Conservation (phyloP, 257 asterid species). For the Solanum chiquidenum region DNA sequence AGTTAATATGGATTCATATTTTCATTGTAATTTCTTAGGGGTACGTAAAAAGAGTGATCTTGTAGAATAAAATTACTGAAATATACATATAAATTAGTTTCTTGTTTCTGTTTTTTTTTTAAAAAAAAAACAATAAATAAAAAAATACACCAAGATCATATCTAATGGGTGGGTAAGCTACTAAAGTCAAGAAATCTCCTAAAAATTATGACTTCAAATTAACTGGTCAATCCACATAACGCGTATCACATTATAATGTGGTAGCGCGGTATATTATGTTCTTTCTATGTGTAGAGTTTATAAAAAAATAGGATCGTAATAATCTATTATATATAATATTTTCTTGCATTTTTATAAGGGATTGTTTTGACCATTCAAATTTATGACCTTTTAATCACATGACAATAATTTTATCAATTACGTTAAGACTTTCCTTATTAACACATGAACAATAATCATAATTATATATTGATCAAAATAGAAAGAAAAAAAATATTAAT, state of each 20-base stretch:
- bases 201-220: neutral
- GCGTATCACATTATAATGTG: neutral
- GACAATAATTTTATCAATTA: neutral
- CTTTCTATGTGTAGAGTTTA: accelerated
- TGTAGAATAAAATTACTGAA: neutral
- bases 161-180: conserved; percentile 1
- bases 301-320: accelerated
- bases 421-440: accelerated
- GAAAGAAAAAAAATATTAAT: neutral
- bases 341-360: too few species aligned
- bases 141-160: neutral
- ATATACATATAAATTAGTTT: neutral
- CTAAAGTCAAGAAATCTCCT: neutral
- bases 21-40: neutral
- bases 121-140: too few species aligned
- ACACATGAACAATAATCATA: neutral
- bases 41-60: neutral
- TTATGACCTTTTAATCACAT: accelerated
- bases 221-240: neutral
- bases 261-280: accelerated
- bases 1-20: neutral
- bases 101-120: neutral
- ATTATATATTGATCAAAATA: neutral
- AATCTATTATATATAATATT: neutral
- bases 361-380: too few species aligned